Percentiles rank a stretch among this genome's conserved stretches.
phyloP scores from a whole-genome alignment of 2,329 filamentous ascomycete genomes.

The Penicillium janthinellum region DNA sequence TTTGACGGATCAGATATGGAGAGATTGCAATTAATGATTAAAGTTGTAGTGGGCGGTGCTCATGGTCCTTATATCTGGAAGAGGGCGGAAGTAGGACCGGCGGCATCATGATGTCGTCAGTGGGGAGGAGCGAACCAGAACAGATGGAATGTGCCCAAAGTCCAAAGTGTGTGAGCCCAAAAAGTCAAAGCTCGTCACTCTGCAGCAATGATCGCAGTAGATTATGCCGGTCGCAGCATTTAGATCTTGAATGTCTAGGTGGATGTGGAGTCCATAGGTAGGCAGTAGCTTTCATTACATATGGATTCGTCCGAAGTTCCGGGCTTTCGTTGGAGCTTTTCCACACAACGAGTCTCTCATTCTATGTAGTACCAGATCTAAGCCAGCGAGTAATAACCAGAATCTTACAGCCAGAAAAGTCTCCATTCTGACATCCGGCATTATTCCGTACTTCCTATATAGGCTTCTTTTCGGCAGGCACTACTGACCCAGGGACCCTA shows the following conservation, averaged over 20 bases:
- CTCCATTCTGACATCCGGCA: too few relatives aligned
- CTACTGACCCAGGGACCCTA: too few relatives aligned
- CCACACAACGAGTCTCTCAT: too few relatives aligned
- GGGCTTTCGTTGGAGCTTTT: neutral
- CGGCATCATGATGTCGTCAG: conserved; percentile 28
- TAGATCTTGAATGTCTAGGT: neutral
- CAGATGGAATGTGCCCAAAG: neutral
- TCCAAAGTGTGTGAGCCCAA: neutral
- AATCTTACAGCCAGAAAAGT: too few relatives aligned
- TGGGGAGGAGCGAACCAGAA: conserved; percentile 3
- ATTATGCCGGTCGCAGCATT: neutral
- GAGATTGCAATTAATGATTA: too few relatives aligned
- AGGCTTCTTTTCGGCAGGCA: neutral
- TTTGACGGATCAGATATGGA: neutral
- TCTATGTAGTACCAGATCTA: too few relatives aligned
- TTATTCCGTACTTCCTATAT: neutral
- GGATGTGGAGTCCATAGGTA: neutral
- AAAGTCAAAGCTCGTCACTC: neutral
- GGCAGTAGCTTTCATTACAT: neutral
- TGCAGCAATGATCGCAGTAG: too few relatives aligned
- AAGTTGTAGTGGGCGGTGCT: neutral
- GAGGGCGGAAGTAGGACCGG: conserved; percentile 5
- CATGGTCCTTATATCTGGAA: neutral
- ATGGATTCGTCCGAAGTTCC: neutral
- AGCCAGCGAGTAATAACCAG: too few relatives aligned